Conservation (phyloP, 2,329 filamentous ascomycete genomes). For the Monosporascus sp. region DNA sequence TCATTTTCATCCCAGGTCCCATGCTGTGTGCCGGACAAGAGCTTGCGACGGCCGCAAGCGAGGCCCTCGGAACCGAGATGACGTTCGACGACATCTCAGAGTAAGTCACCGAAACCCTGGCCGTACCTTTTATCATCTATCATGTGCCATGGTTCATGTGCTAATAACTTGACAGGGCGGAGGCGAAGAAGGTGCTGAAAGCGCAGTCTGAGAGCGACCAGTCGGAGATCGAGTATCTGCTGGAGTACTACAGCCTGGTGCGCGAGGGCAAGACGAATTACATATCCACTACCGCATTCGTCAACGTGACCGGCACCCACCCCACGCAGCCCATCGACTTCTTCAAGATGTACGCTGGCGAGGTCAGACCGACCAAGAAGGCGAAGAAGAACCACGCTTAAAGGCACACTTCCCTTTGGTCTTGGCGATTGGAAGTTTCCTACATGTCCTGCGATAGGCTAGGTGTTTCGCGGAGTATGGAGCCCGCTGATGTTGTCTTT, state of each 20-base stretch:
- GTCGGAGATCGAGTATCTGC: slow-evolving; percentile 41
- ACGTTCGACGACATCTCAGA: slow-evolving; percentile 41
- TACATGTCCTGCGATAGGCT: no score
- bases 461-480: no score
- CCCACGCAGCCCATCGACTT: slow-evolving; percentile 43
- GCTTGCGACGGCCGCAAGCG: slow-evolving; percentile 39
- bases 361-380: slow-evolving; percentile 33
- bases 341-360: slow-evolving; percentile 39
- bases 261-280: slow-evolving; percentile 50
- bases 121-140: no score
- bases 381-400: no score
- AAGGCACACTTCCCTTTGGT: no score
- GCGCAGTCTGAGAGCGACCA: slow-evolving; percentile 29
- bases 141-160: background rate
- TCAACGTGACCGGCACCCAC: slow-evolving; percentile 40
- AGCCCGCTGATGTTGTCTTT: no score
- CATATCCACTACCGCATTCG: slow-evolving; percentile 44
- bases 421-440: no score
- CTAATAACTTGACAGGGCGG: slow-evolving; percentile 11
- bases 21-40: slow-evolving; percentile 41
- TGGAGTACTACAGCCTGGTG: slow-evolving; percentile 49
- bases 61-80: slow-evolving; percentile 37
- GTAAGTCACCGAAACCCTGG: slow-evolving; percentile 22
- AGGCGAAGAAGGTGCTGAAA: slow-evolving; percentile 29
- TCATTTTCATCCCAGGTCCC: slow-evolving; percentile 29